Evolutionary conservation across 1,139 yeast genomes (phyloP).

Genomic region (Magnusiomyces suaveolens): DNA sequence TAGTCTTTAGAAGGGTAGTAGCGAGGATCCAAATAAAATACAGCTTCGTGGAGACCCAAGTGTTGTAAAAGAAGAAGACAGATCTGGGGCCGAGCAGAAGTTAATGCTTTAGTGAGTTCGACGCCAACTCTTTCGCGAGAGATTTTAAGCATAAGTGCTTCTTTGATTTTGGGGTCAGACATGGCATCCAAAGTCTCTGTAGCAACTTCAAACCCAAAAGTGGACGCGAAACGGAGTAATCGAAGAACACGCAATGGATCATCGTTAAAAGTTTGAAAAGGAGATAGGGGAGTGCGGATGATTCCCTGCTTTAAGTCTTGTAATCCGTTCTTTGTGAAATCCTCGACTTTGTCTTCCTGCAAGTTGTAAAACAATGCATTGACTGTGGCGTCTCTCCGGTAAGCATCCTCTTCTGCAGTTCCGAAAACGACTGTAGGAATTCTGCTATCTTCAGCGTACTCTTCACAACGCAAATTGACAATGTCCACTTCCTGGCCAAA

Average conservation of each 20-base stretch:
- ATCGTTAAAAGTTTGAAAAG: slow-evolving; percentile 75
- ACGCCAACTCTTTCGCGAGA: slow-evolving; percentile 89
- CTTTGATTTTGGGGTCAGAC: slow-evolving; percentile 48
- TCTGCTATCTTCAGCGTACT: slow-evolving; percentile 69
- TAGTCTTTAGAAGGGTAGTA: not conserved
- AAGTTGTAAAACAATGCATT: slow-evolving; percentile 83
- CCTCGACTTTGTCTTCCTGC: slow-evolving; percentile 60
- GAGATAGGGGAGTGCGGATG: slow-evolving; percentile 79
- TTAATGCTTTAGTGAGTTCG: slow-evolving; percentile 67
- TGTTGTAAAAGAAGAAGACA: slow-evolving; percentile 54
- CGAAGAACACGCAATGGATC: slow-evolving; percentile 89
- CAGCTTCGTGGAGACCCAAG: slow-evolving; percentile 47
- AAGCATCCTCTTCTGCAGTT: slow-evolving; percentile 85
- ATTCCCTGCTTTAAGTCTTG: slow-evolving; percentile 60
- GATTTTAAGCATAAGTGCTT: slow-evolving; percentile 59
- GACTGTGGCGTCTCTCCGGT: slow-evolving; percentile 87
- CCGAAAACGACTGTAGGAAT: slow-evolving; percentile 68
- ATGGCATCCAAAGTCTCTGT: slow-evolving; percentile 53
- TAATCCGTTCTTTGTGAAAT: slow-evolving; percentile 68
- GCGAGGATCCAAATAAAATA: slow-evolving; percentile 36
- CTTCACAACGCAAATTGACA: slow-evolving; percentile 82
- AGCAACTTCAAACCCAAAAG: slow-evolving; percentile 62
- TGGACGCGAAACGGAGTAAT: slow-evolving; percentile 73
- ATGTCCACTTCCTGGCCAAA: slow-evolving; percentile 80
- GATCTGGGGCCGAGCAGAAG: slow-evolving; percentile 49